A percentile compares a stretch with the other conserved stretches of the same genome.
phyloP scores from a whole-genome alignment of 257 asterid species.

The Nicotiana undulata region DNA sequence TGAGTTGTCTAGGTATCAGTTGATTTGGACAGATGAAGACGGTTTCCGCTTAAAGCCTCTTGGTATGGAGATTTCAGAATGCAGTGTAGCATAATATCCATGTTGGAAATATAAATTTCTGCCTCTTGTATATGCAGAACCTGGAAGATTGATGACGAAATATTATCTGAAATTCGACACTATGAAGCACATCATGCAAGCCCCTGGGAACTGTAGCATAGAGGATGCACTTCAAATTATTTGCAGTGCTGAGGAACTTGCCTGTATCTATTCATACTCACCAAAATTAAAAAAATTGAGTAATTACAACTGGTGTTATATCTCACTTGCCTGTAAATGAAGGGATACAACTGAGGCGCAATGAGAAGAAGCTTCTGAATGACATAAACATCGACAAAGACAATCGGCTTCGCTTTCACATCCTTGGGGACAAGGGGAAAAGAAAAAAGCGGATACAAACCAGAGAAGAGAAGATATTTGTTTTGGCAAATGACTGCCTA shows the following conservation, averaged over 20 bases:
- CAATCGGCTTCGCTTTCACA: constrained; percentile 85
- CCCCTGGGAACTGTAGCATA: constrained; percentile 57
- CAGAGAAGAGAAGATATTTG: constrained; percentile 90
- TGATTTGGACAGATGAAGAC: constrained; percentile 96
- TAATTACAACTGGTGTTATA: constrained; percentile 9
- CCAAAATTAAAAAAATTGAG: constrained; percentile 10
- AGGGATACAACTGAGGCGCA: constrained; percentile 99
- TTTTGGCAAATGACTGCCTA: constrained; percentile 89
- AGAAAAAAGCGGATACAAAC: constrained; percentile 83
- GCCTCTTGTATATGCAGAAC: constrained; percentile 44
- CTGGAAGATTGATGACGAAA: constrained; percentile 94
- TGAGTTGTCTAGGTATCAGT: constrained; percentile 67
- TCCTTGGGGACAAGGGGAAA: constrained; percentile 79
- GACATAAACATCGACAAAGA: constrained; percentile 83
- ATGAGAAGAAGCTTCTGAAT: constrained; percentile 83
- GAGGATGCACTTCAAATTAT: constrained; percentile 75
- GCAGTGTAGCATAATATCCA: neutral
- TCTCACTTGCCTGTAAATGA: constrained; percentile 29
- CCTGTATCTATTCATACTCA: constrained; percentile 42
- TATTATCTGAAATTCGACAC: constrained; percentile 94
- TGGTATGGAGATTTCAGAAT: constrained; percentile 38
- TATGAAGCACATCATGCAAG: constrained; percentile 88
- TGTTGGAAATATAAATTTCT: neutral
- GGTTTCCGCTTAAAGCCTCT: constrained; percentile 88
- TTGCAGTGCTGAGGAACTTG: constrained; percentile 81